Conservation (phyloP, 768 basidiomycete species). For the Boletus insuetus region DNA sequence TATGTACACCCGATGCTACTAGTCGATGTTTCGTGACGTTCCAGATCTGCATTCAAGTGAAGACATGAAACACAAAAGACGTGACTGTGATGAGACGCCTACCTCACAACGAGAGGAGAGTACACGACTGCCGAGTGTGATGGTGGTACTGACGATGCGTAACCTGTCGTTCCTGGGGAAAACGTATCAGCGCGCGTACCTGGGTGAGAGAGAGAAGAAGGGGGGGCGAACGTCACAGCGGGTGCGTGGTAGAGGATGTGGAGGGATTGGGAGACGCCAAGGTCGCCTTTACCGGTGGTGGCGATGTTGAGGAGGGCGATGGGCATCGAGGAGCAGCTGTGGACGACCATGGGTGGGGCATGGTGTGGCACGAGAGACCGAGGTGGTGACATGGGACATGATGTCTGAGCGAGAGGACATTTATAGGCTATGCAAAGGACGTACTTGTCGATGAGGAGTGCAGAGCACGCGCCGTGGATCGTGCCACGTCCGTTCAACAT, state of each 20-base stretch:
- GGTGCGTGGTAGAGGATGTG: slow-evolving; percentile 57
- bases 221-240: slow-evolving; percentile 38
- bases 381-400: too few species aligned
- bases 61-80: background rate
- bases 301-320: slow-evolving; percentile 35
- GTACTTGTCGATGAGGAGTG: slow-evolving; percentile 52
- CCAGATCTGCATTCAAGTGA: slow-evolving; percentile 45
- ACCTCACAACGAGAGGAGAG: slow-evolving; percentile 53
- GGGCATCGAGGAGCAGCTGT: slow-evolving; percentile 51
- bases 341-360: too few species aligned
- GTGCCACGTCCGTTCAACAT: slow-evolving; percentile 51
- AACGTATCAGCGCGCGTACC: background rate
- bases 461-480: slow-evolving; percentile 56
- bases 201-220: background rate
- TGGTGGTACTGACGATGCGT: slow-evolving; percentile 50
- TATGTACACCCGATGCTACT: slow-evolving; percentile 52
- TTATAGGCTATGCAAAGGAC: slow-evolving; percentile 10
- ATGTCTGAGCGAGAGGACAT: background rate
- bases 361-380: too few species aligned
- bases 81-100: background rate
- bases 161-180: slow-evolving; percentile 44
- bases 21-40: slow-evolving; percentile 49
- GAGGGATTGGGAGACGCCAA: slow-evolving; percentile 49
- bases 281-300: slow-evolving; percentile 24
- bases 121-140: slow-evolving; percentile 46